These are phyloP conservation scores for Teratosphaeria epicoccoides DNA, from an alignment of 2,329 filamentous ascomycete genomes.

Conservation along the genomic window DNA sequence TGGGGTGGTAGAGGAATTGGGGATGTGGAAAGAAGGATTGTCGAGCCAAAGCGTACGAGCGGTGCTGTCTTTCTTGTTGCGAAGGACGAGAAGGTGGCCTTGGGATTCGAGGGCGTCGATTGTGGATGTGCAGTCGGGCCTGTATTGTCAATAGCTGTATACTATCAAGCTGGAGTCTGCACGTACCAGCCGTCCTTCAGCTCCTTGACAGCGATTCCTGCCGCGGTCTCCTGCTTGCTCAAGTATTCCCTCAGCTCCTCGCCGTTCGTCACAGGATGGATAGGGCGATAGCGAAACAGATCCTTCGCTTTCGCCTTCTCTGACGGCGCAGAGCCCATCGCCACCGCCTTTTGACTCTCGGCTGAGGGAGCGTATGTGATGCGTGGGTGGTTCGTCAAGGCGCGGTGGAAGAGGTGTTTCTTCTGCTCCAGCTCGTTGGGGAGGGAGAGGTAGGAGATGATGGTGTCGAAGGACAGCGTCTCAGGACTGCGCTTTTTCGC, in stretches of 20 bases:
- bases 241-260: slow-evolving; percentile 71
- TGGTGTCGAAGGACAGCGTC: slow-evolving; percentile 60
- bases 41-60: slow-evolving; percentile 83
- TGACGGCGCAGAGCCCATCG: neutral
- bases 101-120: slow-evolving; percentile 68
- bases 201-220: slow-evolving; percentile 74
- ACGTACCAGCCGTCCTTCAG: slow-evolving; percentile 80
- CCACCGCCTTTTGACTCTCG: slow-evolving; percentile 37
- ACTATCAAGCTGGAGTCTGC: neutral
- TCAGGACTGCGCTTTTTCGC: slow-evolving; percentile 57
- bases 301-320: slow-evolving; percentile 40
- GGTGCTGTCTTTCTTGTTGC: slow-evolving; percentile 85
- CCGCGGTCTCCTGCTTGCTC: slow-evolving; percentile 68
- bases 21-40: slow-evolving; percentile 48
- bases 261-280: slow-evolving; percentile 69
- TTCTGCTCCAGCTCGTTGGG: slow-evolving; percentile 32
- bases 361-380: slow-evolving; percentile 58
- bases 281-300: slow-evolving; percentile 72
- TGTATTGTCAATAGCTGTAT: neutral
- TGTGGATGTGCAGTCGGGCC: slow-evolving; percentile 62
- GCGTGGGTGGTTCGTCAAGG: slow-evolving; percentile 30
- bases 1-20: slow-evolving; percentile 26
- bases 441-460: slow-evolving; percentile 71
- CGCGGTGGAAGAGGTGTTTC: neutral
- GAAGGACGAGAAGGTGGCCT: slow-evolving; percentile 71